Percentiles rank a stretch among this genome's conserved stretches.
These are phyloP conservation scores for Tetracladium marchalianum DNA, from an alignment of 495 filamentous ascomycete genomes.

Conservation along the genomic window DNA sequence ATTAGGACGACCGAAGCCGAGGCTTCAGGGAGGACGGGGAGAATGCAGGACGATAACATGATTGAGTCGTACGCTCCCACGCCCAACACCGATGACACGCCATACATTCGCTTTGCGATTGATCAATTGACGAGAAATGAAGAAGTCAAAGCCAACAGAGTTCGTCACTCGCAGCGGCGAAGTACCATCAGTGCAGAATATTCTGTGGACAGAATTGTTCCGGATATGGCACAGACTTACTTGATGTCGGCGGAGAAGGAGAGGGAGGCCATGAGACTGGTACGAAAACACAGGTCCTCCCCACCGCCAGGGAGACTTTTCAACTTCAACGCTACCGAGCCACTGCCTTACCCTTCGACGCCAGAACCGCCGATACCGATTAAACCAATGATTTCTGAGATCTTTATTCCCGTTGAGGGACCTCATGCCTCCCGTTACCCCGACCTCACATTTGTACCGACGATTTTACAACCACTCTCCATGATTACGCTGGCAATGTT, in stretches of 20 bases:
- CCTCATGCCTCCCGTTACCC: conserved; percentile 12
- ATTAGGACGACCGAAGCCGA: conserved; percentile 22
- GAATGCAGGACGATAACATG: conserved; percentile 8
- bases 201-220: conserved; percentile 38
- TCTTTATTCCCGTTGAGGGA: conserved; percentile 17
- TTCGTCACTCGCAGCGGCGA: conserved; percentile 2
- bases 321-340: conserved; percentile 15
- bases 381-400: conserved; percentile 5
- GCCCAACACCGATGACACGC: conserved; percentile 55
- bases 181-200: conserved; percentile 30
- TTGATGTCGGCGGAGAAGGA: conserved; percentile 6
- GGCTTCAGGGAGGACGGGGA: conserved; percentile 17
- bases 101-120: conserved; percentile 63
- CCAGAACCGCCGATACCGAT: neutral
- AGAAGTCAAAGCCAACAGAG: conserved; percentile 27
- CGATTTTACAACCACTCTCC: conserved; percentile 51
- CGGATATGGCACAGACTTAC: conserved; percentile 40
- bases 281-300: conserved; percentile 17
- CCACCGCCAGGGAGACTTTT: conserved; percentile 12
- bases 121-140: conserved; percentile 63
- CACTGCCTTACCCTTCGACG: conserved; percentile 7
- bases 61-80: conserved; percentile 36
- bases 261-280: conserved; percentile 15
- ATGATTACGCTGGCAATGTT: conserved; percentile 47
- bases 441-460: conserved; percentile 31